Base-by-base conservation (phyloP, 345 rosid species). In the Citrus maxima region DNA sequence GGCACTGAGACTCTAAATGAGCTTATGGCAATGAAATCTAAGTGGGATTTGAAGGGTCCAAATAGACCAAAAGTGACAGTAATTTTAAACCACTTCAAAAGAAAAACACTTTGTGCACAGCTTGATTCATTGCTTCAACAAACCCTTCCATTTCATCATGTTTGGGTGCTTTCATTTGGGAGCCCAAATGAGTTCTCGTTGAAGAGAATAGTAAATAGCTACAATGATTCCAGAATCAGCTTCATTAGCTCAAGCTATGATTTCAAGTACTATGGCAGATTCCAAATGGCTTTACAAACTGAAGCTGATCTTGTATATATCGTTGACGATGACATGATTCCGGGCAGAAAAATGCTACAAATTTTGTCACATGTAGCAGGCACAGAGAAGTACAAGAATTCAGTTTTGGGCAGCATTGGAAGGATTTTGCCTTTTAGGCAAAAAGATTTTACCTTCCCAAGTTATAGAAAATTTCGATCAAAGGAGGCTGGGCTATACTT, bases 301-400 rank as follows among this genome's bases (percentile, higher is more conserved):
- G 99, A 94, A 74, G 90, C 97, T 0, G 98, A 96, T 81, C 90
- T 96, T 2, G 98, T 94, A 1, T 93, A 96, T 56, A 83, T 96
- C 10, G 83, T 94, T 0, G 99, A 96, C 60, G 99, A 96, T 51
- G 99, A 96, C 69, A 94, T 96, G 97, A 96, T 96, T 73, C 99
- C 99, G 0, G 99, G 99, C 18, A 89, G 76, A 73, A 96, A 93
- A 78, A 96, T 96, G 98, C 83, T 96, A 30, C 93, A 96, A 88
- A 93, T 94, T 78, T 86, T 96, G 56, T 82, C 99, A 0, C 99
- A 96, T n/a, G 95, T 93, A n/a, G 97, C 97, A 19, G 99, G 99
- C 25, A 96, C 98, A 0, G 90, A 93, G 12, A 96, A 96, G 90
- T 96, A 96, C 71, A 82, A 87, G 87, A 96, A 94, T 83, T 91